These are phyloP conservation scores for Sphaerosporella brunnea DNA, from an alignment of 495 filamentous ascomycete species.

Conservation along the genomic window DNA sequence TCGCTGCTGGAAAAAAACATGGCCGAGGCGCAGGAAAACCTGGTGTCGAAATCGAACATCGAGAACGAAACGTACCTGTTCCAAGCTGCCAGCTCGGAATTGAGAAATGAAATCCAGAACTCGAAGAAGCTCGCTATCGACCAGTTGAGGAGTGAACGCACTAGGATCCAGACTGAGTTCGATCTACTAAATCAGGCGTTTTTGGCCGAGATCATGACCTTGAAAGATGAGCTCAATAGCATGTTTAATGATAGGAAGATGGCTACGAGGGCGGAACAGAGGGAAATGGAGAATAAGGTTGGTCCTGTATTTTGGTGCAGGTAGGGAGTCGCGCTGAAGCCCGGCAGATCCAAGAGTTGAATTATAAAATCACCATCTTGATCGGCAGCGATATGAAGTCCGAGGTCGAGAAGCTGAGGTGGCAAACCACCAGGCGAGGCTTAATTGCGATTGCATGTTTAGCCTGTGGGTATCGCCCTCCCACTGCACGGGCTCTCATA, in stretches of 20 bases:
- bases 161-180: slow-evolving; percentile 76
- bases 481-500: slow-evolving; percentile 24
- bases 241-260: slow-evolving; percentile 96
- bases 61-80: slow-evolving; percentile 90
- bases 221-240: slow-evolving; percentile 82
- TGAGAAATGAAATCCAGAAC: slow-evolving; percentile 60
- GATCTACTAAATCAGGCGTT: slow-evolving; percentile 74
- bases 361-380: slow-evolving; percentile 78
- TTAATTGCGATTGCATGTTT: slow-evolving; percentile 50
- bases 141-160: slow-evolving; percentile 59
- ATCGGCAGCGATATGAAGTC: slow-evolving; percentile 74
- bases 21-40: slow-evolving; percentile 51
- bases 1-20: slow-evolving; percentile 58
- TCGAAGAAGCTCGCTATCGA: slow-evolving; percentile 42
- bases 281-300: slow-evolving; percentile 56
- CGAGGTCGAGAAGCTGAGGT: slow-evolving; percentile 77
- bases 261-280: slow-evolving; percentile 68
- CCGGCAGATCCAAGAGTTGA: slow-evolving; percentile 65
- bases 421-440: slow-evolving; percentile 75
- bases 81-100: slow-evolving; percentile 80
- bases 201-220: slow-evolving; percentile 54
- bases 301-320: slow-evolving; percentile 11
- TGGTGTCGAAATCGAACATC: slow-evolving; percentile 63
- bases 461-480: slow-evolving; percentile 22
- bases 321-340: slow-evolving; percentile 6